Base-by-base conservation (phyloP, 495 filamentous ascomycete species). In the Amniculicola lignicola region DNA sequence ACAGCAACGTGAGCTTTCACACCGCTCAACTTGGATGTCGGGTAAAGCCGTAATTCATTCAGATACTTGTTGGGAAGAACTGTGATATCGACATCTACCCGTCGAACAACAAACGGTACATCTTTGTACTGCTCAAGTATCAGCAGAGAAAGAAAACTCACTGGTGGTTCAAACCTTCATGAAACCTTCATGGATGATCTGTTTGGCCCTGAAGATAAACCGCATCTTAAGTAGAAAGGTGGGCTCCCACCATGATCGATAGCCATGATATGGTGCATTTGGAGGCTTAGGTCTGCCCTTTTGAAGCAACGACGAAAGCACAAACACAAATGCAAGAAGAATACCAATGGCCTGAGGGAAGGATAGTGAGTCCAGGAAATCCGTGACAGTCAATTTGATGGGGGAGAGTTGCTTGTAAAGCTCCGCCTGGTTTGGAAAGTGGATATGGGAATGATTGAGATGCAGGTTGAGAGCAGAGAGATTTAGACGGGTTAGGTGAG, bases 61-160 rank as follows among this genome's bases (percentile, higher is more conserved):
- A 52, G n/a, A 33, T 52, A 52, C 23, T 52, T 52, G 14, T 41
- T 52, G 3, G 48, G 48, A 2, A 52, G 37, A 7, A 52, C 48
- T 2, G 48, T 40, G 10, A 52, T 52, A 18, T 52, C 37, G n/a
- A 22, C n/a, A 19, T 52, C 48, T 22, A 22, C 40, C 15, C 48
- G 33, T 27, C 48, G 18, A 5, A 52, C 3, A 10, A 52, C 37
- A 22, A 52, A 52, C 11, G 48, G 48, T 11, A 18, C 19, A 40
- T 52, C 48, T 28, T 40, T 52, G 18, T 52, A 52, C 48, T 52
- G 16, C 14, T 6, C 2, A 1, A 1, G 10, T 3, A 31, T 50
- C 18, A 50, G 31, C 12, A 28, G n/a, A n/a, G n/a, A n/a, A n/a
- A n/a, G n/a, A n/a, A 12, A 27, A 15, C 14, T 11, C 15, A 11